Evolutionary conservation across 73 alveolate genomes (phyloP), one percentile per base, ranked within the genome.

Genomic region (Symbiodinium natans): DNA sequence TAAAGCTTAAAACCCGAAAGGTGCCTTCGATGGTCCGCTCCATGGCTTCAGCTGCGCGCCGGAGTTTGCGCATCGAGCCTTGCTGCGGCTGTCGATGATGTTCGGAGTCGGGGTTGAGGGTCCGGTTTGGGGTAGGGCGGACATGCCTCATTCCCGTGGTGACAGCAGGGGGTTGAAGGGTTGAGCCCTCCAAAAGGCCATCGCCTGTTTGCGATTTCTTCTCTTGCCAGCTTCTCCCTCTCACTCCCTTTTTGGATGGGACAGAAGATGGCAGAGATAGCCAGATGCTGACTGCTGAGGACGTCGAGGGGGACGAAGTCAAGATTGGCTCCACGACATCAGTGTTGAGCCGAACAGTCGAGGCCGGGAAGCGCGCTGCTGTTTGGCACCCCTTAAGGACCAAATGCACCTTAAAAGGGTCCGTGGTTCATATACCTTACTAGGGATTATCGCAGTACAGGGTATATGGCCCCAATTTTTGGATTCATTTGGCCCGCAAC

Each of bases 1-100:
- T 46, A 13, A 46, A 46, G 59, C 21, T 46, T 46, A 46, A 46
- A 13, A 13, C n/a, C n/a, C n/a, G n/a, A n/a, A n/a, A 89, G 95
- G 97, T 90, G 54, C 97, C 97, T 3, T 74, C 87, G 31, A 90
- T 90, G 97, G 77, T 90, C 63, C 87, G 88, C 52, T 90, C 97
- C 75, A 90, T 90, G 97, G 97, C 97, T 5, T 90, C 97, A 4
- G 97, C 97, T 0, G 97, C 97, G n/a, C 46, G 80, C 56, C 97
- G 97, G 52, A 90, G 68, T 17, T 88, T 90, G 40, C 52, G 77
- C 42, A 40, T 90, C 88, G 97, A n/a, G 75, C 97, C 83, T 41
- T 10, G 73, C 31, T 46, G 59, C 59, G 13, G 59, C 6, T n/a
- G n/a, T n/a, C n/a, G n/a, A n/a, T n/a, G n/a, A n/a, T n/a, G n/a